These are phyloP conservation scores for Neofusicoccum laricinum DNA, from an alignment of 2,329 filamentous ascomycete genomes.

Conservation along the genomic window DNA sequence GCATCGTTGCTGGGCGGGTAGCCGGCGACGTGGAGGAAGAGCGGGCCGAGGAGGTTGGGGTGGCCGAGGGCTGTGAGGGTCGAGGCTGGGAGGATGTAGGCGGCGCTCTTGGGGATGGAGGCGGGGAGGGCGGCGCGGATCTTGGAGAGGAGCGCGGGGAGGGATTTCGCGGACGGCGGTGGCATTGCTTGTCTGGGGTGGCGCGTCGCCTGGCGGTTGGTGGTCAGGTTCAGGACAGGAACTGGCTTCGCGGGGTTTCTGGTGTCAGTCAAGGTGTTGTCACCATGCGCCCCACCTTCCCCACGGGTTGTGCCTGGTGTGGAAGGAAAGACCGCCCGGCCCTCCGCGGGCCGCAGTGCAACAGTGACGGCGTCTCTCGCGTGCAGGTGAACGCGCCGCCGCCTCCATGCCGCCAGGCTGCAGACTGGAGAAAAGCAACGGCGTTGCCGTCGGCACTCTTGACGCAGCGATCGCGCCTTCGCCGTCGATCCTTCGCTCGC, in stretches of 20 bases:
- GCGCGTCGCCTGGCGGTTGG: not conserved
- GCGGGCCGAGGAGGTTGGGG: conserved; percentile 8
- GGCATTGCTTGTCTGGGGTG: not conserved
- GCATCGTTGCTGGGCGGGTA: not conserved
- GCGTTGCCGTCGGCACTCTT: too few species aligned
- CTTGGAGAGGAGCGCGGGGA: conserved; percentile 5
- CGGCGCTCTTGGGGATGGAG: conserved; percentile 2
- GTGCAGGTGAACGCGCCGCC: too few species aligned
- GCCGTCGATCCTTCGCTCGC: too few species aligned
- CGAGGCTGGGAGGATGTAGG: conserved; percentile 3
- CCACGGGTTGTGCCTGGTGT: too few species aligned
- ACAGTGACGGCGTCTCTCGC: too few species aligned
- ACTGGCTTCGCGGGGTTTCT: not conserved
- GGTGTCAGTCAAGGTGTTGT: not conserved
- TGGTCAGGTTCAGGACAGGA: not conserved
- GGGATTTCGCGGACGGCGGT: not conserved
- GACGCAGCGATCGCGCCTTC: too few species aligned
- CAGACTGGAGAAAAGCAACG: too few species aligned
- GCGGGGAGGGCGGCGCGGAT: not conserved
- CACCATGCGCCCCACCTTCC: not conserved
- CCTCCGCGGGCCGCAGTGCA: too few species aligned
- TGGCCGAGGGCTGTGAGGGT: conserved; percentile 9
- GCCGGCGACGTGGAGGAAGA: conserved; percentile 5
- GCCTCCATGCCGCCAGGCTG: too few species aligned
- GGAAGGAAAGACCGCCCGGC: too few species aligned